These are phyloP conservation scores for Nicotiana noctiflora DNA, from an alignment of 257 asterid species.

Conservation along the genomic window DNA sequence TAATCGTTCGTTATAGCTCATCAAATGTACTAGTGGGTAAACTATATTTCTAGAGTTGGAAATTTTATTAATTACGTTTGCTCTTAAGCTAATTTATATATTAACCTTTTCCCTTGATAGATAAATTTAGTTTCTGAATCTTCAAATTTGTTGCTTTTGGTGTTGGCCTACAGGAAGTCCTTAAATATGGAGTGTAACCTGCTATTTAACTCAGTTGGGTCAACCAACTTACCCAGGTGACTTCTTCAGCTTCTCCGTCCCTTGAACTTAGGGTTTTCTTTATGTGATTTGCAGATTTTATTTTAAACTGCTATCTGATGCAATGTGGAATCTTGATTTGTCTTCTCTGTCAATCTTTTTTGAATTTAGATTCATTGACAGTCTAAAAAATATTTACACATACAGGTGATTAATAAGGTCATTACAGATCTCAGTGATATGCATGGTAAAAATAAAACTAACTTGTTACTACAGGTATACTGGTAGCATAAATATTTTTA, in stretches of 20 bases:
- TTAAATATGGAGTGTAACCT: conserved; percentile 41
- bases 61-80: not conserved
- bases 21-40: not conserved
- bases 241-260: not conserved
- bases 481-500: not conserved
- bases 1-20: not conserved
- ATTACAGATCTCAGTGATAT: not conserved
- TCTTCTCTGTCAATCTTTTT: not conserved
- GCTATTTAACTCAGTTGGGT: conserved; percentile 18
- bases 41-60: not conserved
- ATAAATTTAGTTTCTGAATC: not conserved
- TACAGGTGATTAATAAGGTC: not conserved
- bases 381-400: not conserved
- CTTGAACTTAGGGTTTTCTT: not conserved
- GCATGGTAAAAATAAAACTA: not conserved
- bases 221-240: conserved; percentile 37
- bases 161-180: conserved; percentile 15
- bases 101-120: not conserved
- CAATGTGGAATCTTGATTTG: not conserved
- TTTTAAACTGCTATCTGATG: not conserved
- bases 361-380: not conserved
- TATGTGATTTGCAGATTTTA: not conserved
- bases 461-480: not conserved
- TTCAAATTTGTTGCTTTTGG: not conserved
- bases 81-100: not conserved